A percentile compares a stretch with the other conserved stretches of the same genome.
These are phyloP conservation scores for Kalanchoe fedtschenkoi DNA, from an alignment of 164 flowering plant species.

Conservation along the genomic window DNA sequence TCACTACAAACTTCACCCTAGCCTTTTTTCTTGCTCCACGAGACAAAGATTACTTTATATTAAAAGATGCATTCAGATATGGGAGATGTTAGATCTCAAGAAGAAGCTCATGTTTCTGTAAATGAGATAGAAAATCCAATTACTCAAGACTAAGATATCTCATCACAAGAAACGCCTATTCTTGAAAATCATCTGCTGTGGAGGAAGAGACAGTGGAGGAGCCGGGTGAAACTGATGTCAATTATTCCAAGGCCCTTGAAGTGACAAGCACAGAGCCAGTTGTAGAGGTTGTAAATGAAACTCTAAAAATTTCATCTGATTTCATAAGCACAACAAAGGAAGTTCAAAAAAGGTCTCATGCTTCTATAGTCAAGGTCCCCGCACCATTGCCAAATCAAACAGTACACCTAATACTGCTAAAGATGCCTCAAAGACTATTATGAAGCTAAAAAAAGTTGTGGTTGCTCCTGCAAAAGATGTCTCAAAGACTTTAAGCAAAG, in stretches of 20 bases:
- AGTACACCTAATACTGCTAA: neutral
- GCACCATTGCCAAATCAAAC: constrained; percentile 6
- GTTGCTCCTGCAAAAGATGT: neutral
- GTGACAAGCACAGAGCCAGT: neutral
- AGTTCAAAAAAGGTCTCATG: constrained; percentile 31
- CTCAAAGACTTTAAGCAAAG: neutral
- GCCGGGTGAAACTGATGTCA: neutral
- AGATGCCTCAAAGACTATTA: neutral
- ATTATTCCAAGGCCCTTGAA: neutral
- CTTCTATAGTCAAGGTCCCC: constrained; percentile 22
- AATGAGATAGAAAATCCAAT: neutral
- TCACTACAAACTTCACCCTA: constrained; percentile 21
- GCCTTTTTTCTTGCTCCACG: constrained; percentile 34
- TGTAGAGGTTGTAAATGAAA: constrained; percentile 5
- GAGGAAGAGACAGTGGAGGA: neutral
- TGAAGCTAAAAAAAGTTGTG: neutral
- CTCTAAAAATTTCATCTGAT: constrained; percentile 5
- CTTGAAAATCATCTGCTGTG: neutral
- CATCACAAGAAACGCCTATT: neutral
- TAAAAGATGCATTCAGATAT: constrained; percentile 28
- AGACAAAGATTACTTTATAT: constrained; percentile 21
- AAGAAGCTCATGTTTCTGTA: constrained; percentile 5
- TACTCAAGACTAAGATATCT: neutral
- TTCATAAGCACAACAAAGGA: constrained; percentile 9
- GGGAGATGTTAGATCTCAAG: constrained; percentile 10